A percentile compares a stretch with the other conserved stretches of the same genome.
phyloP scores from a whole-genome alignment of 495 filamentous ascomycete species.

The Podospora didyma region DNA sequence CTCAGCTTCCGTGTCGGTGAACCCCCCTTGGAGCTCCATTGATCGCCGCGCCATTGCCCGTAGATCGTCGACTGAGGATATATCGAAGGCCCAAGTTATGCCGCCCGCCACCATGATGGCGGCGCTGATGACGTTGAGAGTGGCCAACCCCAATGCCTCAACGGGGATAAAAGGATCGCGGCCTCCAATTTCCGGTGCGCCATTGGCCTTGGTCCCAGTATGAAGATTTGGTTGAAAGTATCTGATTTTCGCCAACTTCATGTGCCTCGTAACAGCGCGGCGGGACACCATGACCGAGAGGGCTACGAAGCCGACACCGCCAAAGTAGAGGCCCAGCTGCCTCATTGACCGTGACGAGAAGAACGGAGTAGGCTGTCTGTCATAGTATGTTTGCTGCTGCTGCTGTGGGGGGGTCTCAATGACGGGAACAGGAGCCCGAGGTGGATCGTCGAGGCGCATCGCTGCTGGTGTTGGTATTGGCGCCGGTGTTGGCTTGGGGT shows the following conservation, averaged over 20 bases:
- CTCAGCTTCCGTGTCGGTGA: slow-evolving; percentile 57
- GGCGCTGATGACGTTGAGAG: slow-evolving; percentile 70
- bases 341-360: not conserved
- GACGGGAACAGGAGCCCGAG: not conserved
- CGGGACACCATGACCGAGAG: slow-evolving; percentile 68
- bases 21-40: slow-evolving; percentile 41
- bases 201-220: no score
- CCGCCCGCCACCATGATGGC: slow-evolving; percentile 67
- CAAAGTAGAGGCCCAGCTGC: slow-evolving; percentile 41
- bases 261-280: slow-evolving; percentile 57
- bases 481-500: no score
- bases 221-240: slow-evolving; percentile 57
- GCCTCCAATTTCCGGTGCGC: slow-evolving; percentile 1
- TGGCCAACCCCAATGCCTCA: slow-evolving; percentile 78
- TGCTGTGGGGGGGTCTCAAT: not conserved
- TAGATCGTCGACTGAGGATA: slow-evolving; percentile 68
- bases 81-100: slow-evolving; percentile 63
- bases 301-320: slow-evolving; percentile 67
- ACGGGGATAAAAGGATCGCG: slow-evolving; percentile 60
- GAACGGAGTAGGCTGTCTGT: not conserved
- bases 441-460: no score
- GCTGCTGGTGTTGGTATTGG: no score
- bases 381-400: not conserved
- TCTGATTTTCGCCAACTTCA: slow-evolving; percentile 50
- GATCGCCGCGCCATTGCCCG: slow-evolving; percentile 44